A percentile compares a stretch with the other conserved stretches of the same genome.
These are phyloP conservation scores for Saturnispora diversa DNA, from an alignment of 805 yeast species.

Conservation along the genomic window DNA sequence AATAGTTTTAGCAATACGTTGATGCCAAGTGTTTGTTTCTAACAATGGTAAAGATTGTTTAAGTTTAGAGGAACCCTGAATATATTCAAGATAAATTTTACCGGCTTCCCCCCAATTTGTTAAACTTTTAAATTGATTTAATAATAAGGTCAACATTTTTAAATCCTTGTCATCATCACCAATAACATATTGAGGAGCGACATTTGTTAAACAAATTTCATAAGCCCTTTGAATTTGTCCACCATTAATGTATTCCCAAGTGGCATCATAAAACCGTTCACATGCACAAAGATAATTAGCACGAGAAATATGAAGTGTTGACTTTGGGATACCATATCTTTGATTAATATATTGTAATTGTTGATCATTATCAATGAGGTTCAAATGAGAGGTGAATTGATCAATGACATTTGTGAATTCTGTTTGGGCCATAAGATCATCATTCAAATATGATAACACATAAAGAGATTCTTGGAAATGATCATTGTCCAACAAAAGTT, in stretches of 20 bases:
- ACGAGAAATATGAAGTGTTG: constrained; percentile 45
- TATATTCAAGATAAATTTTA: constrained; percentile 46
- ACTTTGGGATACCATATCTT: constrained; percentile 40
- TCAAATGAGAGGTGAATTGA: constrained; percentile 26
- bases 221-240: constrained; percentile 58
- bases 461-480: constrained; percentile 54
- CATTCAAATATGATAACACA: constrained; percentile 48
- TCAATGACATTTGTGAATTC: constrained; percentile 34
- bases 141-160: constrained; percentile 32
- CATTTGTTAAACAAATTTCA: constrained; percentile 39
- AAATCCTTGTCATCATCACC: constrained; percentile 29
- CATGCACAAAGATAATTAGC: constrained; percentile 46
- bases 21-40: constrained; percentile 4
- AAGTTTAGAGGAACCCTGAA: constrained; percentile 20
- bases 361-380: constrained; percentile 23
- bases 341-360: constrained; percentile 33
- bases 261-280: constrained; percentile 47
- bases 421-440: constrained; percentile 38
- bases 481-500: constrained; percentile 40
- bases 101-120: constrained; percentile 51
- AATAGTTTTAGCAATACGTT: constrained; percentile 6
- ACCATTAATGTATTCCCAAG: constrained; percentile 55
- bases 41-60: constrained; percentile 1
- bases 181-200: constrained; percentile 69
- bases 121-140: constrained; percentile 35